Evolutionary conservation across 345 rosid species (phyloP), one percentile per base, ranked within the genome.

Genomic region (Aquilaria sinensis): DNA sequence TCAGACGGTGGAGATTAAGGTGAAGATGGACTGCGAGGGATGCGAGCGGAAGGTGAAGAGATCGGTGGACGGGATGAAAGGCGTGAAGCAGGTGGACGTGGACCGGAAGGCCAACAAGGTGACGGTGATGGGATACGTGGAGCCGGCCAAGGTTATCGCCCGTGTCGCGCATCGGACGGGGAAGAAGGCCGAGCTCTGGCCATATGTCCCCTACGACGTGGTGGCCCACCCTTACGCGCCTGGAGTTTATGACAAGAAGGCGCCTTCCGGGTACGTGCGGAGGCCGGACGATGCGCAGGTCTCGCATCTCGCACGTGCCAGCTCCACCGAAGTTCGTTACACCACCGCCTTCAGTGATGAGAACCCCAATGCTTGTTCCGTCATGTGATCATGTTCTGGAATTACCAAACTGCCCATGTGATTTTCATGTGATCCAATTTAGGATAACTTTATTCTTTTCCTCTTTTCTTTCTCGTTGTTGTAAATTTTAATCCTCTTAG

Each of bases 271-370:
- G 10, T 94, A 86, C 78, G 99, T 94, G 37, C 76, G 96, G 53
- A 82, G 79, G 63, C 51, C 80, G 0, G 70, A 83, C 11, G 96
- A 90, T 77, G 91, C 92, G 3, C 83, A 70, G 0, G 72, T 56
- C 62, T 72, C 76, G 1, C 77, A 85, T 0, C 87, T 94, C 6
- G 97, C 99, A 47, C 97, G 99, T 64, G 99, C 99, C 37, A 90
- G 88, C 74, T 94, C 99, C n/a, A 83, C 92, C 0, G 97, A 94
- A 70, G 96, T 94, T 51, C 70, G 97, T 51, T 94, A 94, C 79
- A 90, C 97, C 50, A 90, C 99, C 2, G 96, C 99, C 7, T 94
- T 94, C 64, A 94, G 97, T 32, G 99, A 94, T 3, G 97, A 94
- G 47, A 94, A 94, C 57, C 58, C 97, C 0, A 45, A 69, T 2